Conservation (phyloP, 164 flowering plant species). For the Liquidambar formosana region DNA sequence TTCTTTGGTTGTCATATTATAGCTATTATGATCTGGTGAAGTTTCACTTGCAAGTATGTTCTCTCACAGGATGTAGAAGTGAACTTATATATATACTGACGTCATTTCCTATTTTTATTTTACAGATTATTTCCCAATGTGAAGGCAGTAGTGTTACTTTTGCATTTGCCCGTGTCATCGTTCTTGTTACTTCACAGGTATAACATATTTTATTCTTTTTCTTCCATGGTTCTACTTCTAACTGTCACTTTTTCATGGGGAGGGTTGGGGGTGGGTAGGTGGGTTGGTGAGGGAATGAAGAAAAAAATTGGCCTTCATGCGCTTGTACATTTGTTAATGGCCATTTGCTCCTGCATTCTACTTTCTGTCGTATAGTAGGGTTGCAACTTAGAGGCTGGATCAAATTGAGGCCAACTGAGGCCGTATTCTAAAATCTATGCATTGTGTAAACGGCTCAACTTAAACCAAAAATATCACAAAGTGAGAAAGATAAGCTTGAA, state of each 20-base stretch:
- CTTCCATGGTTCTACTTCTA: background rate
- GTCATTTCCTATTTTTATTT: conserved; percentile 6
- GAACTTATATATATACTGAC: too few relatives aligned
- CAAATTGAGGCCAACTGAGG: too few relatives aligned
- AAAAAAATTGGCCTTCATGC: too few relatives aligned
- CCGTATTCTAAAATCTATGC: too few relatives aligned
- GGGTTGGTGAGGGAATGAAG: too few relatives aligned
- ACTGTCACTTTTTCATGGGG: background rate
- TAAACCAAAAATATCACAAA: too few relatives aligned
- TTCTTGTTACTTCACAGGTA: conserved; percentile 78
- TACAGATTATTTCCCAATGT: conserved; percentile 66
- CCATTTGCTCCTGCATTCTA: too few relatives aligned
- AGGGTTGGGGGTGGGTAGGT: background rate
- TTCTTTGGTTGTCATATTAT: background rate
- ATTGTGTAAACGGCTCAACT: too few relatives aligned
- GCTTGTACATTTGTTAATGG: too few relatives aligned
- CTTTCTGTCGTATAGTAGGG: too few relatives aligned
- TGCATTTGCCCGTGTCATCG: conserved; percentile 70
- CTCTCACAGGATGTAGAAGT: background rate
- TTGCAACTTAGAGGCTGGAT: too few relatives aligned
- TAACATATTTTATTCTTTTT: background rate
- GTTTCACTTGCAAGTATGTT: background rate
- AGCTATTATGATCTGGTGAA: background rate
- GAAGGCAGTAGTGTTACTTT: conserved; percentile 46
- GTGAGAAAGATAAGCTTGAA: too few relatives aligned